Percentiles rank a stretch among this genome's conserved stretches.
Conservation (phyloP, 345 rosid species). For the Moringa oleifera region DNA sequence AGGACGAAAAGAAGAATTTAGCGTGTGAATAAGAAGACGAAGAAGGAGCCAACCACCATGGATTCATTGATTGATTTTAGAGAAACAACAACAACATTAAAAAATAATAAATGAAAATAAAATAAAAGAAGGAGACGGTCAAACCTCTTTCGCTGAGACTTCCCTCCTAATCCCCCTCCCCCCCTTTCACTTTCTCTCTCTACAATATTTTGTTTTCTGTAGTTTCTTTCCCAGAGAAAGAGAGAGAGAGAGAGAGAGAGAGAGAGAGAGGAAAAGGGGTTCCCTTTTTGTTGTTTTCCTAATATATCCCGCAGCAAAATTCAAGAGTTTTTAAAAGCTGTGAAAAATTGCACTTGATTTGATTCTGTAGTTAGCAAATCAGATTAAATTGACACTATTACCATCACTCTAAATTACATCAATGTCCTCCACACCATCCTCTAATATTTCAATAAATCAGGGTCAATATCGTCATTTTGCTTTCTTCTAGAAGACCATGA, state of each 20-base stretch:
- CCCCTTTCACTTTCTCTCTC: background rate
- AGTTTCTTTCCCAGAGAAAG: background rate
- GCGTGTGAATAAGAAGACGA: conserved; percentile 20
- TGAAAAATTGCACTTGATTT: conserved; percentile 10
- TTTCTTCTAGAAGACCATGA: too few relatives aligned
- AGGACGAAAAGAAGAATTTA: conserved; percentile 8
- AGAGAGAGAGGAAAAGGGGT: too few relatives aligned
- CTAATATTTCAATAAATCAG: too few relatives aligned
- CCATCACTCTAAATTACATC: background rate
- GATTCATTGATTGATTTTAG: background rate
- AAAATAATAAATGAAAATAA: background rate
- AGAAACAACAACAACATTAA: too few relatives aligned
- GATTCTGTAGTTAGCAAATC: too few relatives aligned
- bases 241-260: too few relatives aligned
- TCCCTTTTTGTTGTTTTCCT: conserved; percentile 13
- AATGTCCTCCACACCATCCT: too few relatives aligned
- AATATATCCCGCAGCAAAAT: conserved; percentile 7
- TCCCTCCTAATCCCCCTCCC: background rate
- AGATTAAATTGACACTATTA: too few relatives aligned
- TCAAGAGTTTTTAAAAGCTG: conserved; percentile 1
- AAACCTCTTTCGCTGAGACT: conserved; percentile 9
- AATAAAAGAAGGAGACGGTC: background rate
- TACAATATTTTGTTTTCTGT: background rate
- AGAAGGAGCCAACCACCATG: conserved; percentile 13
- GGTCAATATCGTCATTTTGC: too few relatives aligned